Evolutionary conservation across 2,329 filamentous ascomycete genomes (phyloP).

Genomic region (Fusarium sp.): DNA sequence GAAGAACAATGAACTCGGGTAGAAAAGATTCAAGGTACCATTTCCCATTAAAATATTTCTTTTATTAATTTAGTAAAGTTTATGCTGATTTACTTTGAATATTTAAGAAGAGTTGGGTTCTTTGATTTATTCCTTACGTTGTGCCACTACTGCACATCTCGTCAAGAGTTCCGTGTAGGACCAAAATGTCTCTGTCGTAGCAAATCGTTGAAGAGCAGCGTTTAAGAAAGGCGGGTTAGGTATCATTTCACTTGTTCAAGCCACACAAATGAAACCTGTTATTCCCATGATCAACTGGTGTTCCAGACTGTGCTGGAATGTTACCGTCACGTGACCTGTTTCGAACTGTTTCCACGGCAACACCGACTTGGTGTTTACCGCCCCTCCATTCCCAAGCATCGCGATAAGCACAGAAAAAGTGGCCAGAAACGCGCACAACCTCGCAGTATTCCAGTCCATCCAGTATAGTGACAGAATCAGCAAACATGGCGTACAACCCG

Average conservation of each 20-base stretch:
- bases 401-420: slow-evolving; percentile 15
- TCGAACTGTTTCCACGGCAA: slow-evolving; percentile 41
- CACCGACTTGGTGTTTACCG: slow-evolving; percentile 36
- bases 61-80: background rate
- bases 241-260: background rate
- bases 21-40: background rate
- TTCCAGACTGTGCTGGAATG: background rate
- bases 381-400: slow-evolving; percentile 17
- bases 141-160: background rate
- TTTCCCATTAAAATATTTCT: background rate
- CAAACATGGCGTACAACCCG: slow-evolving; percentile 64
- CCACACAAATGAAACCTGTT: background rate
- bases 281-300: background rate
- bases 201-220: background rate
- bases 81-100: background rate
- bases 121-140: background rate
- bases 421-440: slow-evolving; percentile 8
- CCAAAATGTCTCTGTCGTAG: background rate
- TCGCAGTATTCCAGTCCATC: slow-evolving; percentile 1
- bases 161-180: background rate
- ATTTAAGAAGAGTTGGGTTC: background rate
- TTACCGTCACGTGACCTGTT: slow-evolving; percentile 27
- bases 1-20: background rate
- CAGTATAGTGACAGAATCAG: background rate
- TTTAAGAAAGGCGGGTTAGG: background rate